Evolutionary conservation across 1,139 yeast genomes (phyloP).

Genomic region (Debaryomycetaceae sp.): DNA sequence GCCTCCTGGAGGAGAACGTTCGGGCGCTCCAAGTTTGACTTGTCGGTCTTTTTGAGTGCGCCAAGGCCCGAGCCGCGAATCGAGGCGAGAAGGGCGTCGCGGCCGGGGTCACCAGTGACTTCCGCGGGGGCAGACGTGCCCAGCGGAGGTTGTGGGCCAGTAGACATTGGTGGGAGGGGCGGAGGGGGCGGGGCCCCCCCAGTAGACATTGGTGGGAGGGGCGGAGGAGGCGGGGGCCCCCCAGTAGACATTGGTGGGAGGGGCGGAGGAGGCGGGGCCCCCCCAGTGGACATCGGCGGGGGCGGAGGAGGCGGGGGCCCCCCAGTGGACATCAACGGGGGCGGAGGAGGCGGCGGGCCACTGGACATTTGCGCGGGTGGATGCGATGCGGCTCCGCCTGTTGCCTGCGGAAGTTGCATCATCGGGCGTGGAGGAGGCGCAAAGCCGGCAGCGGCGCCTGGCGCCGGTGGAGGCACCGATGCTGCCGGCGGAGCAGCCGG

Average conservation of each 20-base stretch:
- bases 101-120: slow-evolving; percentile 46
- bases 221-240: slow-evolving; percentile 33
- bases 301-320: slow-evolving; percentile 16
- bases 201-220: slow-evolving; percentile 18
- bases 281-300: slow-evolving; percentile 9
- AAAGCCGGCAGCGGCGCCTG: slow-evolving; percentile 19
- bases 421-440: slow-evolving; percentile 17
- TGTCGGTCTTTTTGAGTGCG: slow-evolving; percentile 70
- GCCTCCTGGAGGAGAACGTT: slow-evolving; percentile 70
- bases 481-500: slow-evolving; percentile 17
- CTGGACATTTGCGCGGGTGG: slow-evolving; percentile 11
- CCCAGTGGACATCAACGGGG: slow-evolving; percentile 8
- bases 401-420: too few relatives aligned
- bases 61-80: slow-evolving; percentile 77
- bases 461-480: slow-evolving; percentile 23
- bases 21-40: slow-evolving; percentile 76
- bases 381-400: slow-evolving; percentile 11
- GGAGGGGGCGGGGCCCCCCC: slow-evolving; percentile 29
- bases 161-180: slow-evolving; percentile 24
- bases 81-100: slow-evolving; percentile 85
- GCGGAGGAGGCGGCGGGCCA: slow-evolving; percentile 15
- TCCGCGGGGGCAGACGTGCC: slow-evolving; percentile 14
- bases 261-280: slow-evolving; percentile 19
- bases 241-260: slow-evolving; percentile 22
- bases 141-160: slow-evolving; percentile 12